Base-by-base conservation (phyloP, 805 yeast species). In the Zygoascus flipseniorum region DNA sequence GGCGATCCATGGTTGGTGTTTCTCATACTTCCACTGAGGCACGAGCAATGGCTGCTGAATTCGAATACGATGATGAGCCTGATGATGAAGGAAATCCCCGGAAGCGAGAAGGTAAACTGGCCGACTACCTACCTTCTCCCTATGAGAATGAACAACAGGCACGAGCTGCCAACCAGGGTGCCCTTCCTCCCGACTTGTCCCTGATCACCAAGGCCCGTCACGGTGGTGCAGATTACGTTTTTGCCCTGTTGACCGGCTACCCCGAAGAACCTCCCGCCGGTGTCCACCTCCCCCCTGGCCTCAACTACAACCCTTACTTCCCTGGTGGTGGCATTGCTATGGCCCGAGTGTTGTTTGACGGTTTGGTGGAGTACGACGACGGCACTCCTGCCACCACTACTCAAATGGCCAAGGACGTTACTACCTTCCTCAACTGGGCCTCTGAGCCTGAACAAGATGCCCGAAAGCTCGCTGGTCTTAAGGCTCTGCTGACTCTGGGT, bases 191-290 rank as follows among this genome's bases (percentile, higher is more conserved):
- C 56, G 99, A 93, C 77, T 82, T 93, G 69, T 89, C 97, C 42
- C 80, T 93, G 72, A 89, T 93, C 68, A 95, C 92, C 73, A 92
- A 92, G 82, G 98, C 99, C 62, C 87, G 99, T 81, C 98, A 93
- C 76, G 97, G 98, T 71, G 97, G 89, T 63, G 80, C 86, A 70
- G 98, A 93, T 73, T 93, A 93, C 76, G 86, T 93, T 71, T 93
- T 93, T 73, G 75, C 97, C 31, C 76, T 93, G 68, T 84, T 93
- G 73, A 93, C 98, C 58, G 99, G 99, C 69, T 93, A 93, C 79
- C 98, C 98, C 66, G 99, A 93, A 48, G 98, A 93, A 58, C 86
- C 96, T 57, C 99, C 99, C 63, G 98, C 97, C 32, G 99, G 99
- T 78, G 97, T 88, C 56, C 79, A 72, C 51, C 78, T 93, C 65